Base-by-base conservation (phyloP, 2,329 filamentous ascomycete species). In the Aureobasidium sp. region DNA sequence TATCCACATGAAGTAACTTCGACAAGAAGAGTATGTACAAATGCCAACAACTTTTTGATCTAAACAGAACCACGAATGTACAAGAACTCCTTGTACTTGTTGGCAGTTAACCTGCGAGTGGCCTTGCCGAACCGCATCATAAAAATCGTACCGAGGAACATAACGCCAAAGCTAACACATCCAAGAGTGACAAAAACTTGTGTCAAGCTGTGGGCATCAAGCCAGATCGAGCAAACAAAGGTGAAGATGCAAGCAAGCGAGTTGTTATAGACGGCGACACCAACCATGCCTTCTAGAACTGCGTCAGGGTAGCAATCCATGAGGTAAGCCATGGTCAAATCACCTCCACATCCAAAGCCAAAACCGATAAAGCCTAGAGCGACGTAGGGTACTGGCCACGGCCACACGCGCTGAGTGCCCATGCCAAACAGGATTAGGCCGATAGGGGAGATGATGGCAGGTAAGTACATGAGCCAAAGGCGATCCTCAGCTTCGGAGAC, bases 281-380 rank as follows among this genome's bases (percentile, higher is more conserved):
- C 81, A 1, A 83, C 82, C 81, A 84, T 84, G 32, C 82, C 82
- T 66, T 84, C 81, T 2, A 84, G 71, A 6, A 84, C 77, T 76
- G 82, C 82, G 37, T 82, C 81, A 0, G 81, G 81, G 63, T 84
- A 84, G 3, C 78, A 78, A 63, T 84, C 82, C 66, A 81, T 81
- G 5, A 83, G 71, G 63, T 84, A 84, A 0, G 81, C 79, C 74
- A 72, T 70, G 15, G 67, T 69, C 27, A 85, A 69, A 69, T 84
- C 82, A 6, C 82, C 82, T 2, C 81, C 81, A 56, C 82, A 84
- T 8, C 82, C 82, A 70, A 82, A 84, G 2, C 82, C 82, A 61
- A 85, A 84, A 5, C 82, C 82, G 32, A 84, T 84, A 65, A 84
- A 79, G 3, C 79, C 82, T 0, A 84, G 71, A 1, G 81, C 82